phyloP scores from a whole-genome alignment of 306 rosid species.

The Cicer cuneatum region DNA sequence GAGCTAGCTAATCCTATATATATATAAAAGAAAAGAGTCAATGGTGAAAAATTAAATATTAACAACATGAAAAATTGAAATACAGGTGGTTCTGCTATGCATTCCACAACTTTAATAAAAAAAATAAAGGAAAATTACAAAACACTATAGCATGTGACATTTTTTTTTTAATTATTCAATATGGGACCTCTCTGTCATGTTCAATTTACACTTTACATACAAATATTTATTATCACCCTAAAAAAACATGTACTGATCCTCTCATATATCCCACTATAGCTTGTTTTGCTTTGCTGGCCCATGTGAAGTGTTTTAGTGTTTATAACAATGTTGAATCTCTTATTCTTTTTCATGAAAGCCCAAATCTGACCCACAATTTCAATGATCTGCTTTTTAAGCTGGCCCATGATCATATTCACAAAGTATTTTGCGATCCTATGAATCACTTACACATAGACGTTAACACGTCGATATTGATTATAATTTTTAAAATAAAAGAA shows the following conservation, averaged over 20 bases:
- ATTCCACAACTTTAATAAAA: constrained; percentile 28
- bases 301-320: constrained; percentile 53
- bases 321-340: constrained; percentile 36
- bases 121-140: constrained; percentile 41
- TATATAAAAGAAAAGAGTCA: neutral
- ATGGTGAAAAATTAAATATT: constrained; percentile 17
- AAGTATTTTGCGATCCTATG: neutral
- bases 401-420: constrained; percentile 42
- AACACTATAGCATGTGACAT: constrained; percentile 46
- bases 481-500: too few species aligned
- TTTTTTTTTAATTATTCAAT: constrained; percentile 23
- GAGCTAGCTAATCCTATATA: constrained; percentile 3
- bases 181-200: constrained; percentile 49
- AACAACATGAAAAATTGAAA: constrained; percentile 8
- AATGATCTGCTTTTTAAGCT: constrained; percentile 57
- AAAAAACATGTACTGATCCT: constrained; percentile 45
- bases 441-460: too few species aligned
- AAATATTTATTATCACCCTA: constrained; percentile 9
- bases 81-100: constrained; percentile 32
- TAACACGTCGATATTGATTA: too few species aligned
- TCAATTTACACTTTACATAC: constrained; percentile 49
- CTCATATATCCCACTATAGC: constrained; percentile 48
- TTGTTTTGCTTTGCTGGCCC: constrained; percentile 58
- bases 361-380: constrained; percentile 56
- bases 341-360: constrained; percentile 52